phyloP scores from a whole-genome alignment of 768 basidiomycete species.

The Tubosaeta sp. region DNA sequence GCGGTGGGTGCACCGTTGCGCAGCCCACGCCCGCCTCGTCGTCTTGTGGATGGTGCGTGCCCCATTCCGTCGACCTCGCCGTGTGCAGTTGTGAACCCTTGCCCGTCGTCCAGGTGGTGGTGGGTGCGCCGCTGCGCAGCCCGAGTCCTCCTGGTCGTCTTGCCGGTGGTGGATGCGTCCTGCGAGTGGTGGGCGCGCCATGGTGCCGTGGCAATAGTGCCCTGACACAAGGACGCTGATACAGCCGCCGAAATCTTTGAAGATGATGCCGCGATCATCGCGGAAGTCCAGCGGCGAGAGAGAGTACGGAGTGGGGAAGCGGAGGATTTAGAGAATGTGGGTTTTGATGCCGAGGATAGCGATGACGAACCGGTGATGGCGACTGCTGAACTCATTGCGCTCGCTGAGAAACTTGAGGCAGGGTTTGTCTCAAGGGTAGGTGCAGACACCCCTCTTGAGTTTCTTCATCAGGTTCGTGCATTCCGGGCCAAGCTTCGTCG shows the following conservation, averaged over 20 bases:
- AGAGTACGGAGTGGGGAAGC: neutral
- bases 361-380: neutral
- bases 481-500: neutral
- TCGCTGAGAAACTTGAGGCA: neutral
- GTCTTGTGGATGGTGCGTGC: too few relatives aligned
- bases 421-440: neutral
- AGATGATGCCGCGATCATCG: neutral
- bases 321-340: neutral
- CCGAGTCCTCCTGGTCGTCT: too few relatives aligned
- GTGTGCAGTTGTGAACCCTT: too few relatives aligned
- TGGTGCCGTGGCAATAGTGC: too few relatives aligned
- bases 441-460: neutral
- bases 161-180: too few relatives aligned
- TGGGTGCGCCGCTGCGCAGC: too few relatives aligned
- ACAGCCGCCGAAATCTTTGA: too few relatives aligned
- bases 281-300: neutral
- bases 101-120: too few relatives aligned
- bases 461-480: neutral
- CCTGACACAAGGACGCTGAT: neutral
- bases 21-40: too few relatives aligned
- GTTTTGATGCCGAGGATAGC: neutral
- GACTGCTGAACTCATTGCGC: neutral
- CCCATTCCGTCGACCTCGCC: too few relatives aligned
- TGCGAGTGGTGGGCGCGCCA: too few relatives aligned
- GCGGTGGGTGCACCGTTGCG: too few relatives aligned